A percentile compares a stretch with the other conserved stretches of the same genome.
These are phyloP conservation scores for Achaetomiella virescens DNA, from an alignment of 495 filamentous ascomycete species.

Conservation along the genomic window DNA sequence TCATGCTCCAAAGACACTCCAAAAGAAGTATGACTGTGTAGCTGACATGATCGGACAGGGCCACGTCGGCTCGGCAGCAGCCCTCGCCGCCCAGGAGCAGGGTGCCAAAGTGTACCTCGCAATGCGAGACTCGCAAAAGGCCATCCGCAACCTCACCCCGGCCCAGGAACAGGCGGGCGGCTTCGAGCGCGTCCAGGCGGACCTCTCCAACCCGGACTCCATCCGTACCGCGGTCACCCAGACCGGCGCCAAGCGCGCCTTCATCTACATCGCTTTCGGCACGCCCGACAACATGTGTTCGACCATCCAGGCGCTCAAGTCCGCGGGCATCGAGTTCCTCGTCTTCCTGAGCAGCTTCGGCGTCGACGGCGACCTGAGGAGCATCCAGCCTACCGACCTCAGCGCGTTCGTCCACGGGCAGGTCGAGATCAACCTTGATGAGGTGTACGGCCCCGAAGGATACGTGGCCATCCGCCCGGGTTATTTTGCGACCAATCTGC, in stretches of 20 bases:
- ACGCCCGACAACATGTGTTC: constrained; percentile 8
- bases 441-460: constrained; percentile 7
- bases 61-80: constrained; percentile 11
- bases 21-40: no score
- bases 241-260: constrained; percentile 17
- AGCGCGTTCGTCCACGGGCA: constrained; percentile 15
- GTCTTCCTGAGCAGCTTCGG: constrained; percentile 15
- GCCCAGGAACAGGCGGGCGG: constrained; percentile 2
- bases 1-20: no score
- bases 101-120: constrained; percentile 14
- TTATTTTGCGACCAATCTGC: constrained; percentile 14
- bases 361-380: background rate
- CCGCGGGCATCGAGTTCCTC: constrained; percentile 15
- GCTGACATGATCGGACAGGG: no score
- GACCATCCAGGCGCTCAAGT: constrained; percentile 18
- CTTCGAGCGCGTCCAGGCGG: constrained; percentile 18
- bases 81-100: background rate
- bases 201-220: constrained; percentile 11
- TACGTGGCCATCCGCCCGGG: constrained; percentile 12
- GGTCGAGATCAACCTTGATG: constrained; percentile 15
- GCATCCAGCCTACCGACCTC: background rate
- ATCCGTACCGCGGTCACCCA: constrained; percentile 6
- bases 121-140: constrained; percentile 15
- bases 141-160: constrained; percentile 4
- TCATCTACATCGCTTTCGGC: constrained; percentile 12